A percentile compares a stretch with the other conserved stretches of the same genome.
phyloP scores from a whole-genome alignment of 1,284 basidiomycete species.

The Peniophora sp. region DNA sequence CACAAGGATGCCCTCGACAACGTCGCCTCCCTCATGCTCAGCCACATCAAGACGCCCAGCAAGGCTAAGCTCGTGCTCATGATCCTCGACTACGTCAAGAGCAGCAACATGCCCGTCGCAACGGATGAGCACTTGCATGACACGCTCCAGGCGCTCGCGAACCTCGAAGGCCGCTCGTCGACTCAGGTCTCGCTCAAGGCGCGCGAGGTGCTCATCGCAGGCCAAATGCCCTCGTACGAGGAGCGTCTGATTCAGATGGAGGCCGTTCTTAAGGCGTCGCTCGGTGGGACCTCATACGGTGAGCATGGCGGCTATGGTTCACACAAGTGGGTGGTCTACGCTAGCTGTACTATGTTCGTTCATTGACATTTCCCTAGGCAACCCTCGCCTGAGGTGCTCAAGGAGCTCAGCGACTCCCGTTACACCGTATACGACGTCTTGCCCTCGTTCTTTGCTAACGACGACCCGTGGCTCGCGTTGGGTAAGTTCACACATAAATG shows the following conservation, averaged over 20 bases:
- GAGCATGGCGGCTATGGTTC: conserved; percentile 60
- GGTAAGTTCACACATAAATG: conserved; percentile 36
- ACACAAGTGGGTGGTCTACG: conserved; percentile 31
- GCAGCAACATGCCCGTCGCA: conserved; percentile 64
- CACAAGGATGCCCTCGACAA: conserved; percentile 90
- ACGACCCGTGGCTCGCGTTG: conserved; percentile 78
- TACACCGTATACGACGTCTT: conserved; percentile 98
- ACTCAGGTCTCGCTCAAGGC: conserved; percentile 90
- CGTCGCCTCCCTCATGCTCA: conserved; percentile 83
- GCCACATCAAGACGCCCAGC: conserved; percentile 91
- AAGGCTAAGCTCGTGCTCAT: conserved; percentile 87
- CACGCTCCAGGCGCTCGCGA: conserved; percentile 74
- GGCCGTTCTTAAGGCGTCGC: conserved; percentile 82
- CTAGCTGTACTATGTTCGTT: background rate
- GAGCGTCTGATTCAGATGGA: conserved; percentile 95
- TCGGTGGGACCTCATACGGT: conserved; percentile 84
- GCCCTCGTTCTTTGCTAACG: conserved; percentile 89
- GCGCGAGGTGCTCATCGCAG: conserved; percentile 93
- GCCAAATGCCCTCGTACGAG: conserved; percentile 95
- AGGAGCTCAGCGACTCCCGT: conserved; percentile 92
- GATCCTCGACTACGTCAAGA: conserved; percentile 86
- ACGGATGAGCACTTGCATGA: conserved; percentile 67
- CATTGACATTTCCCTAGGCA: conserved; percentile 32
- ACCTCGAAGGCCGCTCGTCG: conserved; percentile 84
- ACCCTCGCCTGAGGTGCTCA: conserved; percentile 82